Evolutionary conservation across 176 grass and related monocot species (phyloP).

Genomic region (Panicum miliaceum): DNA sequence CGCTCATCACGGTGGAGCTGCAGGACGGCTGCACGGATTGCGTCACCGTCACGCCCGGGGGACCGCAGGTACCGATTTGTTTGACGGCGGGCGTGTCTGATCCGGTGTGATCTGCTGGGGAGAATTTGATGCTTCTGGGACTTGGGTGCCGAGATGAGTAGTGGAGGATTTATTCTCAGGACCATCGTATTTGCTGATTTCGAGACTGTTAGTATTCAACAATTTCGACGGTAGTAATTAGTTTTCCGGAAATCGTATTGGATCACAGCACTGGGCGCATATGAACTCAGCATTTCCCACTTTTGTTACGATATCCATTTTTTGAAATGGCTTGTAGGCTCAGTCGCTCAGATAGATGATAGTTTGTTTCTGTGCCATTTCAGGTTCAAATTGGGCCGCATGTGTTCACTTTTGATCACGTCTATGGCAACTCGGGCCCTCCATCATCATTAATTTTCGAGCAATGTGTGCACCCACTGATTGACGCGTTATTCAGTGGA

Average conservation of each 20-base stretch:
- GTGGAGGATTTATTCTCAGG: slow-evolving; percentile 6
- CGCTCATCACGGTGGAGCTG: slow-evolving; percentile 89
- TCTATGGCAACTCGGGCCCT: slow-evolving; percentile 69
- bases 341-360: slow-evolving; percentile 4
- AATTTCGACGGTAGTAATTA: not conserved
- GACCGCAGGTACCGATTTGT: slow-evolving; percentile 71
- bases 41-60: slow-evolving; percentile 69
- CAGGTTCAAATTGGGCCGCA: slow-evolving; percentile 87
- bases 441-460: slow-evolving; percentile 66
- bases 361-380: slow-evolving; percentile 16
- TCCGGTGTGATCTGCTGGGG: not conserved
- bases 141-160: not conserved
- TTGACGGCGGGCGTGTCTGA: not conserved
- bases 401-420: slow-evolving; percentile 82
- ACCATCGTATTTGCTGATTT: not conserved
- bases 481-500: slow-evolving; percentile 76
- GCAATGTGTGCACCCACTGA: slow-evolving; percentile 72
- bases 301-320: slow-evolving; percentile 2
- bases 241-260: not conserved
- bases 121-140: not conserved
- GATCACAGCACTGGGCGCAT: not conserved
- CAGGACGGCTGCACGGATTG: slow-evolving; percentile 82
- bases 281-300: not conserved
- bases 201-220: not conserved
- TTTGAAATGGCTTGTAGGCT: slow-evolving; percentile 29